Evolutionary conservation across 352 stramenopile species (phyloP).

Genomic region (Thraustotheca clavata): DNA sequence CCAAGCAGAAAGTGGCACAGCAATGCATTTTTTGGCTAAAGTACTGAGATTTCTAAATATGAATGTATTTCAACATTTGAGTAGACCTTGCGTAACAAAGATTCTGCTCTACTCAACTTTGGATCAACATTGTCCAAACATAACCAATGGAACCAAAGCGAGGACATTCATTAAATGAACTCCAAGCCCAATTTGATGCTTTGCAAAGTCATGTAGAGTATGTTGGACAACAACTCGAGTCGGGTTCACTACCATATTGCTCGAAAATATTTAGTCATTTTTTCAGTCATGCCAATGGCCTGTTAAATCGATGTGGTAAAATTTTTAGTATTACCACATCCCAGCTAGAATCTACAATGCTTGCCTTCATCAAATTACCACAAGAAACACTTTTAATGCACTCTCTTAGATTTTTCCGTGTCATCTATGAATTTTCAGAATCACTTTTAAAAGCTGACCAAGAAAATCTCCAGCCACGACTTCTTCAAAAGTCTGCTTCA

Average conservation of each 20-base stretch:
- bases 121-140: neutral
- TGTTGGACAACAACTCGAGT: neutral
- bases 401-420: neutral
- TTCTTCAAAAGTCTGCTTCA: neutral
- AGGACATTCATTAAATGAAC: neutral
- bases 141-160: too few relatives aligned
- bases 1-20: constrained; percentile 45
- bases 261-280: neutral
- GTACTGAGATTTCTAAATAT: neutral
- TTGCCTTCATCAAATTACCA: neutral
- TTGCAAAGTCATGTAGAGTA: neutral
- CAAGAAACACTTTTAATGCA: neutral
- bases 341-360: neutral
- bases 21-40: constrained; percentile 59
- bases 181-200: neutral
- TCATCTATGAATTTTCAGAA: neutral
- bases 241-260: neutral
- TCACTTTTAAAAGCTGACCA: neutral
- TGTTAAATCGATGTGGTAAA: neutral
- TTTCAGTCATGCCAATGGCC: neutral
- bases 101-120: neutral
- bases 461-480: neutral
- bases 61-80: neutral
- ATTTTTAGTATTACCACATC: neutral
- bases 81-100: neutral